Evolutionary conservation across 371 early-diverging fungal genomes (phyloP).

Genomic region (Entomophthora muscae): DNA sequence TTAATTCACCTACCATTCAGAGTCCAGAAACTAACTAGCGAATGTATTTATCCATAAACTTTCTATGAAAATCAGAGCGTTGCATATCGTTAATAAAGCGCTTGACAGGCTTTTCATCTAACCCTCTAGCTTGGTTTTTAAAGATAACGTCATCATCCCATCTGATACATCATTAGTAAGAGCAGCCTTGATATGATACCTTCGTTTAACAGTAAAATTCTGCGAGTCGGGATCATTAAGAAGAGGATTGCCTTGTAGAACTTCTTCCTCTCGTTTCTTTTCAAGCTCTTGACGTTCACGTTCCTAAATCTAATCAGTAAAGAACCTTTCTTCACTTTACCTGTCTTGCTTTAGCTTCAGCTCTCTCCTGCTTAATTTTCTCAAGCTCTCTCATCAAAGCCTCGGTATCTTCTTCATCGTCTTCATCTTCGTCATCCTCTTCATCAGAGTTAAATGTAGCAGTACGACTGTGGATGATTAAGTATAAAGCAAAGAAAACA

Average conservation of each 20-base stretch:
- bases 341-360: conserved; percentile 74
- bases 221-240: conserved; percentile 29
- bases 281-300: conserved; percentile 34
- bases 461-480: too few species aligned
- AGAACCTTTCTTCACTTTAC: conserved; percentile 17
- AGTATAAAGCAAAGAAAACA: too few species aligned
- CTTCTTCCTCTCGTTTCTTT: conserved; percentile 31
- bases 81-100: conserved; percentile 92
- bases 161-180: conserved; percentile 15
- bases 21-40: too few species aligned
- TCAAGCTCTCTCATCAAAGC: conserved; percentile 79
- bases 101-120: conserved; percentile 72
- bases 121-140: conserved; percentile 82
- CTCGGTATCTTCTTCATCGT: conserved; percentile 86
- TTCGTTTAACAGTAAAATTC: conserved; percentile 75
- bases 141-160: conserved; percentile 98
- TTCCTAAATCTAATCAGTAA: conserved; percentile 18
- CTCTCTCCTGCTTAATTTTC: conserved; percentile 86
- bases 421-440: conserved; percentile 32
- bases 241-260: conserved; percentile 69
- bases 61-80: conserved; percentile 86
- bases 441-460: background rate
- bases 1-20: too few species aligned
- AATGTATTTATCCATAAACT: conserved; percentile 83
- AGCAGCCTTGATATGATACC: conserved; percentile 18